Evolutionary conservation across 1,284 basidiomycete genomes (phyloP).

Genomic region (Cystobasidium slooffiae): DNA sequence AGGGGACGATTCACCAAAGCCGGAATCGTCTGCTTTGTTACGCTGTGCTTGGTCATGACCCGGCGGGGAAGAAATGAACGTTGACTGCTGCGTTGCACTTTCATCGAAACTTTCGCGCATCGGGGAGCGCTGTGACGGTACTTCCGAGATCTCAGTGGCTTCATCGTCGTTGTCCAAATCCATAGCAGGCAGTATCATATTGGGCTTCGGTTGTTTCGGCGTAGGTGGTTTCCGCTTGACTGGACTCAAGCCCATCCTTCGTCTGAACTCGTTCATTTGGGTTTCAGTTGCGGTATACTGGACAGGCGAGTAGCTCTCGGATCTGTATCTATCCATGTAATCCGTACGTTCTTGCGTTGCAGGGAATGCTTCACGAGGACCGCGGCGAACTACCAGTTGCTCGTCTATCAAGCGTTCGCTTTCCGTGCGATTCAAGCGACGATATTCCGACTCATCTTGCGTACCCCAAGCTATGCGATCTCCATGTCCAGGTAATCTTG

Average conservation of each 20-base stretch:
- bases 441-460: conserved; percentile 17
- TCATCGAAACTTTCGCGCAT: conserved; percentile 20
- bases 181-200: background rate
- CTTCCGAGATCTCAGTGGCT: background rate
- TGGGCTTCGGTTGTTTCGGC: background rate
- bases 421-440: conserved; percentile 35
- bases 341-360: conserved; percentile 25
- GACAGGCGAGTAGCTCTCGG: conserved; percentile 26
- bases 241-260: conserved; percentile 26
- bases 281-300: conserved; percentile 9
- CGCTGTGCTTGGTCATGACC: background rate
- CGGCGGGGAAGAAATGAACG: background rate
- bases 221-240: conserved; percentile 14
- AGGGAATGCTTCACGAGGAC: conserved; percentile 16
- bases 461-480: conserved; percentile 32
- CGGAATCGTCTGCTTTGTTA: conserved; percentile 32
- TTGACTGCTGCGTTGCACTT: conserved; percentile 31
- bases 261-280: background rate
- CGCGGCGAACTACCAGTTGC: conserved; percentile 8
- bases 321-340: conserved; percentile 40
- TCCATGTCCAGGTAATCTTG: conserved; percentile 3
- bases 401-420: conserved; percentile 14
- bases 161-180: conserved; percentile 9
- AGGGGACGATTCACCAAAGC: conserved; percentile 18
- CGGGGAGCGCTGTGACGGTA: background rate